Evolutionary conservation across 1,139 yeast genomes (phyloP).

Genomic region (Nakaseomyces uthaithaninus): DNA sequence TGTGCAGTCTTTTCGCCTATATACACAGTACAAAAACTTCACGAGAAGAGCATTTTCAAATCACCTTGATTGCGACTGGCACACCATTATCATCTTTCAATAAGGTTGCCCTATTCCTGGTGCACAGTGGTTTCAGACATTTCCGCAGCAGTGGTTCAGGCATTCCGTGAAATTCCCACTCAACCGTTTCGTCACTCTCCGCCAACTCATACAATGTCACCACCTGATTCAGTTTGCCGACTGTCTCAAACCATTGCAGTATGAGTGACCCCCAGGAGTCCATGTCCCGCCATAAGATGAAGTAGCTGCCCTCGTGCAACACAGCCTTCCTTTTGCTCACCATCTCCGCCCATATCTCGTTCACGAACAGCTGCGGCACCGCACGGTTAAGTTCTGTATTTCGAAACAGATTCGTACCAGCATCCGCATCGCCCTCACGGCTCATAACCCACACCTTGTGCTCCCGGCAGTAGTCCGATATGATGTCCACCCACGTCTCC

Average conservation of each 20-base stretch:
- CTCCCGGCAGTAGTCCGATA: constrained; percentile 51
- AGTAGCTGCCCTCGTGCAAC: constrained; percentile 27
- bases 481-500: constrained; percentile 48
- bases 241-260: constrained; percentile 53
- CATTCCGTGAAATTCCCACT: constrained; percentile 54
- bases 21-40: no score
- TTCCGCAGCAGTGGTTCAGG: constrained; percentile 50
- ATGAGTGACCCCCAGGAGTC: constrained; percentile 70
- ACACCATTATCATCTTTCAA: constrained; percentile 49
- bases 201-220: constrained; percentile 73
- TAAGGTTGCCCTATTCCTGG: constrained; percentile 59
- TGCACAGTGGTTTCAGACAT: constrained; percentile 52
- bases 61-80: constrained; percentile 64
- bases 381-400: constrained; percentile 32
- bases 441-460: constrained; percentile 46
- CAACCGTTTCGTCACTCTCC: constrained; percentile 52
- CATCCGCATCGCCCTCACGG: constrained; percentile 32
- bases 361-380: constrained; percentile 48
- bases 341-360: constrained; percentile 52
- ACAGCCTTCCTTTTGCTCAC: constrained; percentile 38
- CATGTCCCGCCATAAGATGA: constrained; percentile 61
- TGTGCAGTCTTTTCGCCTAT: no score
- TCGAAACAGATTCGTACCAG: constrained; percentile 18
- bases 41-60: no score
- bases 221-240: constrained; percentile 73